These are phyloP conservation scores for Cystobasidium onofrii DNA, from an alignment of 768 basidiomycete species.

Conservation along the genomic window DNA sequence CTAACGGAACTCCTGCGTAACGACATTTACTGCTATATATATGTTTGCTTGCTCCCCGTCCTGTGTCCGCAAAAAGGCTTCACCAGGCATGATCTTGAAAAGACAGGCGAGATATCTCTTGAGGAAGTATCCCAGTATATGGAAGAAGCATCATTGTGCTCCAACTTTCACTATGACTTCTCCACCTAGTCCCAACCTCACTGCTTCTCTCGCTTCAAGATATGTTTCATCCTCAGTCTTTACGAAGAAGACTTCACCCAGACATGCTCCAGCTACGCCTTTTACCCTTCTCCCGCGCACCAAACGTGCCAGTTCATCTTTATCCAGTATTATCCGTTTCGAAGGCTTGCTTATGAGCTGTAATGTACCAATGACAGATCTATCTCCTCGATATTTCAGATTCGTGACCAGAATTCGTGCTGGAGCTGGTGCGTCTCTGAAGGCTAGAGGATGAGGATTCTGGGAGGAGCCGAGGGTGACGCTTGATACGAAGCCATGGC, in stretches of 20 bases:
- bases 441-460: conserved; percentile 58
- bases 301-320: conserved; percentile 63
- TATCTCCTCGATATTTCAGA: conserved; percentile 85
- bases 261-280: conserved; percentile 69
- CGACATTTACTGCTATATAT: neutral
- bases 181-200: conserved; percentile 65
- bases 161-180: conserved; percentile 54
- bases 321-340: conserved; percentile 66
- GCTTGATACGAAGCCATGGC: conserved; percentile 75
- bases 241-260: conserved; percentile 89
- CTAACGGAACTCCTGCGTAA: neutral
- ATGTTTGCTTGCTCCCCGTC: neutral
- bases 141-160: neutral
- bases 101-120: neutral
- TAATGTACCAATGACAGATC: conserved; percentile 72
- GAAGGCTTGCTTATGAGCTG: conserved; percentile 74
- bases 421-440: conserved; percentile 55
- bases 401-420: conserved; percentile 83
- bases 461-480: conserved; percentile 65
- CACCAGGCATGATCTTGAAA: no score
- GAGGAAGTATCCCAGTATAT: neutral
- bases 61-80: neutral
- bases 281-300: conserved; percentile 75
- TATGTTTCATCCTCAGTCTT: conserved; percentile 68
- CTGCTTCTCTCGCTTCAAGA: conserved; percentile 86